Percentiles rank a stretch among this genome's conserved stretches.
phyloP scores from a whole-genome alignment of 2,329 filamentous ascomycete genomes.

The Fusarium gaditjirri region DNA sequence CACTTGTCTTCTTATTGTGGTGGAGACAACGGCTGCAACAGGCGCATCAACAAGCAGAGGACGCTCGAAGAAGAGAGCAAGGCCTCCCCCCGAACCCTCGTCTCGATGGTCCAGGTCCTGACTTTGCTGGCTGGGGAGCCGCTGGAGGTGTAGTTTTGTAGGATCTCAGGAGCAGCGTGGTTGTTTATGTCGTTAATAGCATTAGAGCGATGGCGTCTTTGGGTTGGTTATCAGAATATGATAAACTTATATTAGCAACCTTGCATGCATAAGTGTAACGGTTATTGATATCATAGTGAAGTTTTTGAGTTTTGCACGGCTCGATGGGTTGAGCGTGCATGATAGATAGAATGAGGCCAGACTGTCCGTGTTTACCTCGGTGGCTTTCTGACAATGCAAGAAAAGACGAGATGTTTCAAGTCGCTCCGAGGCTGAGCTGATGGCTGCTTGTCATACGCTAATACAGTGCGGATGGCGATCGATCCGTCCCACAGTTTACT shows the following conservation, averaged over 20 bases:
- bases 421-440: slow-evolving; percentile 24
- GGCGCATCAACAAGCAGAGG: slow-evolving; percentile 54
- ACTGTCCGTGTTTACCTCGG: background rate
- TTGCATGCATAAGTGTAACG: background rate
- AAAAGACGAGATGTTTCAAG: slow-evolving; percentile 22
- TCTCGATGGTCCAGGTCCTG: slow-evolving; percentile 40
- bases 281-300: background rate
- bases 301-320: background rate
- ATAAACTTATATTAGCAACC: background rate
- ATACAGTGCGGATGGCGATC: background rate
- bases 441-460: background rate
- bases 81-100: slow-evolving; percentile 43
- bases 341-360: background rate
- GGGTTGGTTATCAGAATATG: slow-evolving; percentile 34
- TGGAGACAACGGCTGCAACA: slow-evolving; percentile 79
- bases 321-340: background rate
- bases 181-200: slow-evolving; percentile 38
- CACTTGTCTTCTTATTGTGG: slow-evolving; percentile 81
- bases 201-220: slow-evolving; percentile 46
- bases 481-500: background rate
- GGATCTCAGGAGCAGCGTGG: slow-evolving; percentile 11
- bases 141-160: slow-evolving; percentile 51
- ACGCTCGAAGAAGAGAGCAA: slow-evolving; percentile 48
- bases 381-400: slow-evolving; percentile 21
- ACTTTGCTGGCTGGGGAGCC: slow-evolving; percentile 53